Base-by-base conservation (phyloP, 805 yeast genomes). In the Clavispora santaluciae region DNA sequence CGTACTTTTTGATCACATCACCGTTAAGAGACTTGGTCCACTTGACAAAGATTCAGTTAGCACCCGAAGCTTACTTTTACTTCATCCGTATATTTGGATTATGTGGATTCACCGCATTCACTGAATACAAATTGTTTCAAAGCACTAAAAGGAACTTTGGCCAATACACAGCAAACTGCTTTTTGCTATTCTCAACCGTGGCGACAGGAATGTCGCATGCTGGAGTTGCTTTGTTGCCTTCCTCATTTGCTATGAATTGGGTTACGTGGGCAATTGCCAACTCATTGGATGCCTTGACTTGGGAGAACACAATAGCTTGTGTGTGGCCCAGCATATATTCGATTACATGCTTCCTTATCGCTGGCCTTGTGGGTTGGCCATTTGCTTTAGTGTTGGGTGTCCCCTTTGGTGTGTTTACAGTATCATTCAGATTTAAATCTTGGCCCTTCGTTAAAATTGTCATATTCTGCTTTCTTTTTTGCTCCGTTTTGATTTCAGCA, bases 311-410 rank as follows among this genome's bases (percentile, higher is more conserved):
- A 8, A 3, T 23, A 6, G 35, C 37, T 9, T 39, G 38, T 9
- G 44, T 50, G 11, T 28, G 39, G 6, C 46, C 52, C 11, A 39
- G 45, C 9, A 40, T 42, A 11, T 42, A 35, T 22, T 46, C 50
- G 8, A 44, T 45, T 23, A 12, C 68, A 1, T 73, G 73, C 68
- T 66, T 73, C 26, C 60, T 75, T 16, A 47, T 84, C n/a, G 95
- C 89, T 5, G 91, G 91, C 0, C 54, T 90, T 2, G 47, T 85
- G 22, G 97, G 97, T 1, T 91, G 97, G 97, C 97, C 97, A 1
- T 91, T 90, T 60, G 76, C 83, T 0, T 60, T 86, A 42, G 79
- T 75, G 0, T 60, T 88, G 41, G 79, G 80, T 2, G 48, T 76
- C 1, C 93, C 96, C 1, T 70, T 81, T 41, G 71, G 76, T 15